Evolutionary conservation across 2,329 filamentous ascomycete species (phyloP).

Genomic region (Fusarium keratoplasticum): DNA sequence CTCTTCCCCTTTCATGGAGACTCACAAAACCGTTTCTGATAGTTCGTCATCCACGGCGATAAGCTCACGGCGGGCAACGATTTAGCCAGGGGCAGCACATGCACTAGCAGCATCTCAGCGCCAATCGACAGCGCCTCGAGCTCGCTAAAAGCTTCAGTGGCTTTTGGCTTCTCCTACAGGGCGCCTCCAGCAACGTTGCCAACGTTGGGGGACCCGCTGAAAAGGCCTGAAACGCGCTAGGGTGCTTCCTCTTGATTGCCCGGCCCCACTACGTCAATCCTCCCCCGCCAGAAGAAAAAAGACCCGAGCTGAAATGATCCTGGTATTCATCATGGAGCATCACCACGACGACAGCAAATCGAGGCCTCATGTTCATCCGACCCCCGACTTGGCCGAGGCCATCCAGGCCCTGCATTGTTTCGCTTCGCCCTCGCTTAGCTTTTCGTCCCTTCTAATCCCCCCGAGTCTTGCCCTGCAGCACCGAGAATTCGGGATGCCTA

Average conservation of each 20-base stretch:
- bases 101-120: neutral
- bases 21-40: neutral
- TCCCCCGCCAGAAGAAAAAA: neutral
- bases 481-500: neutral
- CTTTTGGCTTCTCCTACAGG: constrained; percentile 14
- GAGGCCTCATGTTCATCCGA: neutral
- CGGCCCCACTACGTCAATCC: neutral
- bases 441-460: neutral
- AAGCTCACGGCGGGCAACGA: neutral
- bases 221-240: constrained; percentile 31
- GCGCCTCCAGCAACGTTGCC: neutral
- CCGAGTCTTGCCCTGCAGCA: neutral
- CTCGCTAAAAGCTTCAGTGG: constrained; percentile 11
- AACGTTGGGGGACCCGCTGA: constrained; percentile 8
- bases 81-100: constrained; percentile 5
- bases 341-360: neutral
- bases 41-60: neutral
- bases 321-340: neutral
- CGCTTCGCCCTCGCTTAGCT: neutral
- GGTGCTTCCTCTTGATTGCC: constrained; percentile 6
- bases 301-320: neutral
- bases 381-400: neutral
- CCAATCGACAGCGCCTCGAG: neutral
- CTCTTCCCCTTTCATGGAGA: neutral
- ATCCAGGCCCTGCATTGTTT: neutral